phyloP scores from a whole-genome alignment of 257 asterid genomes.

The Primulina huaijiensis region DNA sequence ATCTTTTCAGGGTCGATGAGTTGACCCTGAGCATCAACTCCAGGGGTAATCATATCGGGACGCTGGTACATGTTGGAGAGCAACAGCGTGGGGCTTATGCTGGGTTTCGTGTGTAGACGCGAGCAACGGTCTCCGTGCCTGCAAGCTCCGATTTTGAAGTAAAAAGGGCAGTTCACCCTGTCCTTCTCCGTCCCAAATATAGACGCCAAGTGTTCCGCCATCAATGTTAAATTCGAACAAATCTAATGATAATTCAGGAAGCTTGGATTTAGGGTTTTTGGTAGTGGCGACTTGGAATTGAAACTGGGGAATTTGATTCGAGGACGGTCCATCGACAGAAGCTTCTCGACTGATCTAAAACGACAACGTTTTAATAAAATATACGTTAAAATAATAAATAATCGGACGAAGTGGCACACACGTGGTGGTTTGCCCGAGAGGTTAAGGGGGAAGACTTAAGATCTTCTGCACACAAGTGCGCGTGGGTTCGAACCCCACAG shows the following conservation, averaged over 20 bases:
- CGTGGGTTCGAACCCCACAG: slow-evolving; percentile 97
- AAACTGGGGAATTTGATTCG: not conserved
- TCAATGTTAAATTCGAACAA: slow-evolving; percentile 17
- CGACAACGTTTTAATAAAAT: not conserved
- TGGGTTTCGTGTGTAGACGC: slow-evolving; percentile 90
- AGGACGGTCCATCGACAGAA: not conserved
- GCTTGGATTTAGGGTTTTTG: slow-evolving; percentile 28
- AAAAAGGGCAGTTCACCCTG: slow-evolving; percentile 92
- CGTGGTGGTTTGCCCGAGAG: slow-evolving; percentile 53
- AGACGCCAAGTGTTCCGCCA: slow-evolving; percentile 95
- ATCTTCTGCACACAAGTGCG: slow-evolving; percentile 84
- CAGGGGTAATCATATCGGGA: slow-evolving; percentile 96
- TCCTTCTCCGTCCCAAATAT: slow-evolving; percentile 90
- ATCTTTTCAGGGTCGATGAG: slow-evolving; percentile 75
- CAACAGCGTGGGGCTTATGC: slow-evolving; percentile 81
- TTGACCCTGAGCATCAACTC: slow-evolving; percentile 82
- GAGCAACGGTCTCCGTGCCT: slow-evolving; percentile 97
- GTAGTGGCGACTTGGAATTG: not conserved
- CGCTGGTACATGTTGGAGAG: slow-evolving; percentile 93
- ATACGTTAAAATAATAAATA: too few species aligned
- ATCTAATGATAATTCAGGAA: not conserved
- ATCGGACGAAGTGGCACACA: too few species aligned
- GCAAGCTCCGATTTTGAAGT: slow-evolving; percentile 95
- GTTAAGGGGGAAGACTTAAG: slow-evolving; percentile 84
- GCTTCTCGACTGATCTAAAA: slow-evolving; percentile 15